phyloP scores from a whole-genome alignment of 768 basidiomycete genomes.

The Xanthoconium purpureum region DNA sequence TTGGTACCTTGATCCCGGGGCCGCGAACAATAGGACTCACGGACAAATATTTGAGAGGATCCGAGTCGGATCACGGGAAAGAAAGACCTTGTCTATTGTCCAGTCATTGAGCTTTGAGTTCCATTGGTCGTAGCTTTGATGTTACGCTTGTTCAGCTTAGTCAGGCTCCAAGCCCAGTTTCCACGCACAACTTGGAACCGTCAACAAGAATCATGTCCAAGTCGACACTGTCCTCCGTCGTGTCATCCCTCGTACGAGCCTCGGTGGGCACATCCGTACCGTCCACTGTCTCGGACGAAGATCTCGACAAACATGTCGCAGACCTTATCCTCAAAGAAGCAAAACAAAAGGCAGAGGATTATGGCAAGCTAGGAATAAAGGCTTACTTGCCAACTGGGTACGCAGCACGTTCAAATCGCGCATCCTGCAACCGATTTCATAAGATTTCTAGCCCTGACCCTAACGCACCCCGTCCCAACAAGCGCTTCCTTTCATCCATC shows the following conservation, averaged over 20 bases:
- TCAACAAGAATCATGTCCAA: constrained; percentile 35
- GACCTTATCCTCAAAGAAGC: constrained; percentile 91
- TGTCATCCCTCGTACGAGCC: constrained; percentile 75
- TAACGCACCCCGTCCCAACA: constrained; percentile 76
- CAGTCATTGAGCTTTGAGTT: no score
- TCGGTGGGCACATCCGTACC: constrained; percentile 68
- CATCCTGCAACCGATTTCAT: not conserved
- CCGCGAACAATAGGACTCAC: not conserved
- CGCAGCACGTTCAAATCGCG: constrained; percentile 34
- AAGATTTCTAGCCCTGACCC: constrained; percentile 51
- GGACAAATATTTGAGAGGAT: not conserved
- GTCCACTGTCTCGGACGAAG: constrained; percentile 65
- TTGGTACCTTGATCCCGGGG: not conserved
- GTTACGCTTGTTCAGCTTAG: constrained; percentile 18
- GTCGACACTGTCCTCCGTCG: constrained; percentile 77
- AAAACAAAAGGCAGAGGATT: constrained; percentile 83
- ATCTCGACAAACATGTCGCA: constrained; percentile 89
- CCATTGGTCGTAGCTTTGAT: no score
- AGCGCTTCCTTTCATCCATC: constrained; percentile 79
- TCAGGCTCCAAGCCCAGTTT: constrained; percentile 8
- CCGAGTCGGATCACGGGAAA: not conserved
- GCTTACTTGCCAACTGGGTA: constrained; percentile 63
- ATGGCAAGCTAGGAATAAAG: constrained; percentile 70
- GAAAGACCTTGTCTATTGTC: no score
- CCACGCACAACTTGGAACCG: constrained; percentile 1